These are phyloP conservation scores for Debaryomyces castellii DNA, from an alignment of 805 yeast genomes.

Conservation along the genomic window DNA sequence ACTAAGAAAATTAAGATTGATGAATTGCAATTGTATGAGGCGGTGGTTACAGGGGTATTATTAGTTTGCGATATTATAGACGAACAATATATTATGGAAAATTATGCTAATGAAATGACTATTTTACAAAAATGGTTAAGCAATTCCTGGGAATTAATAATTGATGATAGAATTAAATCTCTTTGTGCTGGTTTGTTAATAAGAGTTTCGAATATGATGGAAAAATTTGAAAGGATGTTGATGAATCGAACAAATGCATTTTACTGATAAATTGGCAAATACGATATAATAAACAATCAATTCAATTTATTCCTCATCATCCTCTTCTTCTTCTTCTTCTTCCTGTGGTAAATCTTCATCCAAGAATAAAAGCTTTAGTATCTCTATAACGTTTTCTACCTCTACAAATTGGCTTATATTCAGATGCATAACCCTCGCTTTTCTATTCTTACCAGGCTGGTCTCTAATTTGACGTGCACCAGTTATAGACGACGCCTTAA, in stretches of 20 bases:
- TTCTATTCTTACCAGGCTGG: conserved; percentile 3
- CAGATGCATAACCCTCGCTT: conserved; percentile 1
- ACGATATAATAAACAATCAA: not conserved
- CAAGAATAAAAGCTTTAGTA: not conserved
- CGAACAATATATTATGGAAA: conserved; percentile 20
- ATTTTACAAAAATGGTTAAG: conserved; percentile 27
- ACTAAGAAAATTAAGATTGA: conserved; percentile 18
- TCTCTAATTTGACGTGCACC: not conserved
- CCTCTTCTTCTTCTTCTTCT: not conserved
- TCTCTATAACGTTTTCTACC: not conserved
- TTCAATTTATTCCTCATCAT: not conserved
- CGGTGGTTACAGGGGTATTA: conserved; percentile 36
- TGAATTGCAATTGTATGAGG: conserved; percentile 35
- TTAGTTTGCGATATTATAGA: conserved; percentile 35
- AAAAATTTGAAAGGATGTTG: conserved; percentile 26
- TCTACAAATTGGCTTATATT: conserved; percentile 3
- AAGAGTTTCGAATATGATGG: conserved; percentile 21
- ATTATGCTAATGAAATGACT: conserved; percentile 18
- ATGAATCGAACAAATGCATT: conserved; percentile 30
- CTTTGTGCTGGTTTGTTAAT: conserved; percentile 41
- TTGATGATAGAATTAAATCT: conserved; percentile 36
- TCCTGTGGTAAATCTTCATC: not conserved
- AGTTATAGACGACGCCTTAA: not conserved
- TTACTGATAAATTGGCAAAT: conserved; percentile 10
- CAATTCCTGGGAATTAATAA: conserved; percentile 32